phyloP scores from a whole-genome alignment of 306 rosid genomes.

The Vigna mungo region DNA sequence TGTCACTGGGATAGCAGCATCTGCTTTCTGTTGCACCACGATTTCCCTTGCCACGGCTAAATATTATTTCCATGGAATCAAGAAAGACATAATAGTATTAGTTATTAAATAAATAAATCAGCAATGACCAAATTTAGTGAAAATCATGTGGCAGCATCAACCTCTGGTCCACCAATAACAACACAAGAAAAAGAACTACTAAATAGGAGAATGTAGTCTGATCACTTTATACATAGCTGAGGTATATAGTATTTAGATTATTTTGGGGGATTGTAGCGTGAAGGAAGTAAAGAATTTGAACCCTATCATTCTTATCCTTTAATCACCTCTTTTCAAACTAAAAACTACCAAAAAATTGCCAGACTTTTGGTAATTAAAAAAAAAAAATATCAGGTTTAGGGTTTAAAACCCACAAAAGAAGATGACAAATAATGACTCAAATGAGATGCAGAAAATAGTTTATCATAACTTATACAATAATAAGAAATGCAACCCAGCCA shows the following conservation, averaged over 20 bases:
- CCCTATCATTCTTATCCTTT: slow-evolving; percentile 26
- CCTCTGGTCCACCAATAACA: neutral
- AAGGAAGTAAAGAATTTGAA: slow-evolving; percentile 44
- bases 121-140: neutral
- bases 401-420: slow-evolving; percentile 32
- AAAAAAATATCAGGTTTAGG: slow-evolving; percentile 24
- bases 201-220: slow-evolving; percentile 22
- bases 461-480: neutral
- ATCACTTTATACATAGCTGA: slow-evolving; percentile 39
- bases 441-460: slow-evolving; percentile 11
- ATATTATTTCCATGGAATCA: neutral
- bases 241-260: neutral
- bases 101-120: neutral
- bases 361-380: neutral
- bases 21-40: slow-evolving; percentile 69
- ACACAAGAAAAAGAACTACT: neutral
- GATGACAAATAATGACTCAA: slow-evolving; percentile 9
- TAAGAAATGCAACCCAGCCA: slow-evolving; percentile 4
- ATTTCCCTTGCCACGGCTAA: slow-evolving; percentile 55
- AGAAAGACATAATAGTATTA: slow-evolving; percentile 15
- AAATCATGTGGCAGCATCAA: neutral
- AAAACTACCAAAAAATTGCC: neutral
- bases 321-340: neutral
- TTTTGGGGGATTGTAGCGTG: slow-evolving; percentile 32
- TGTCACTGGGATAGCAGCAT: slow-evolving; percentile 56